Percentiles rank a stretch among this genome's conserved stretches.
phyloP scores from a whole-genome alignment of 257 asterid species.

The Rubia yunnanensis region DNA sequence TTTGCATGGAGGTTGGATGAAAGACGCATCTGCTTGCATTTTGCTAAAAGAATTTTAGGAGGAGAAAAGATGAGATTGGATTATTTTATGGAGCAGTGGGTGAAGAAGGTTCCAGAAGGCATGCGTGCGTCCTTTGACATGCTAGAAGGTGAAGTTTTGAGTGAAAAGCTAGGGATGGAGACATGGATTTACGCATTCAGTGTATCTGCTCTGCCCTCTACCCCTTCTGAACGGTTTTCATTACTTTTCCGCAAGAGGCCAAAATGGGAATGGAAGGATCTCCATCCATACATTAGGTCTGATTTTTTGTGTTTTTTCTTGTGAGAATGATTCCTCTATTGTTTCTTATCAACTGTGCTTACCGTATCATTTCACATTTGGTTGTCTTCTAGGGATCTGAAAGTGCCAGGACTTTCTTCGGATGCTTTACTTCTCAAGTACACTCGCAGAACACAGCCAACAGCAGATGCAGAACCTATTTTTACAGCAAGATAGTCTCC shows the following conservation, averaged over 20 bases:
- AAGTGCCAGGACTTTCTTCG: conserved; percentile 80
- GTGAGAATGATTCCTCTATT: not conserved
- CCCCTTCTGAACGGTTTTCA: conserved; percentile 66
- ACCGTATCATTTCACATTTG: not conserved
- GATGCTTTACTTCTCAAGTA: conserved; percentile 89
- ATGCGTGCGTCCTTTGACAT: conserved; percentile 50
- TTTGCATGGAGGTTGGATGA: conserved; percentile 66
- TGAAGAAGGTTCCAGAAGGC: conserved; percentile 53
- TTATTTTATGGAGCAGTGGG: conserved; percentile 66
- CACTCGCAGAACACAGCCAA: conserved; percentile 74
- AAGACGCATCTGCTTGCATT: conserved; percentile 52
- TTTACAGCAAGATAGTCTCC: conserved; percentile 61
- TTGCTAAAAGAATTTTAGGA: conserved; percentile 61
- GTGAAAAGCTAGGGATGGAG: conserved; percentile 66
- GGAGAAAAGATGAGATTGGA: conserved; percentile 66
- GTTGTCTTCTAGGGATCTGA: conserved; percentile 55
- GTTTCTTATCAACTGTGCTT: conserved; percentile 7
- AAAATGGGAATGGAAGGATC: conserved; percentile 92
- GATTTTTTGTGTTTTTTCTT: conserved; percentile 8
- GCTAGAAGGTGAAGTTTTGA: conserved; percentile 86
- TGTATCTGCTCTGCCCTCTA: conserved; percentile 58
- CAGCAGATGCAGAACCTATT: conserved; percentile 57
- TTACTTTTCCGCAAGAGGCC: conserved; percentile 51
- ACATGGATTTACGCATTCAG: conserved; percentile 61
- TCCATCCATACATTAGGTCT: conserved; percentile 76